A percentile compares a stretch with the other conserved stretches of the same genome.
Conservation (phyloP, 805 yeast species). For the Torulaspora indica region DNA sequence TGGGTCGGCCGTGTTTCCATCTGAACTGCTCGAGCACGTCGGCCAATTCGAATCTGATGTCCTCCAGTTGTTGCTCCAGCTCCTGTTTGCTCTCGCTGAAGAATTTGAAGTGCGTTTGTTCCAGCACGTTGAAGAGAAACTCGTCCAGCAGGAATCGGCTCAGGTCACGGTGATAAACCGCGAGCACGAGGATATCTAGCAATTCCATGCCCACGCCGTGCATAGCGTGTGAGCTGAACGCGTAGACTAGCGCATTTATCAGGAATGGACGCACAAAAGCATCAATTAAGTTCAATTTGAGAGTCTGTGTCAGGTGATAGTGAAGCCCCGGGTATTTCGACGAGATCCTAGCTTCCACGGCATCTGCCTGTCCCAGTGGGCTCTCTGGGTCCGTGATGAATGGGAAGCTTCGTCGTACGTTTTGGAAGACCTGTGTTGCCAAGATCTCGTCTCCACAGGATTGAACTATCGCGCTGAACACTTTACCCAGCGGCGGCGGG, state of each 20-base stretch:
- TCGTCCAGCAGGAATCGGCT: conserved; percentile 12
- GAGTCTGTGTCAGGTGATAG: conserved; percentile 13
- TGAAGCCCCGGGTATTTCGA: conserved; percentile 14
- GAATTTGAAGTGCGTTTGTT: conserved; percentile 16
- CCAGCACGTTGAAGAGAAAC: conserved; percentile 9
- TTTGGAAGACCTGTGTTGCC: conserved; percentile 9
- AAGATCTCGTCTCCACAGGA: conserved; percentile 8
- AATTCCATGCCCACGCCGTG: conserved; percentile 16
- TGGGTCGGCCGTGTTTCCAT: conserved; percentile 5
- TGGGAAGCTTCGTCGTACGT: conserved; percentile 7
- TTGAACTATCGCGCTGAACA: conserved; percentile 5
- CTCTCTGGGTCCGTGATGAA: background rate
- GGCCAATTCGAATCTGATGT: conserved; percentile 6
- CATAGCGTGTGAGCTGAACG: conserved; percentile 10
- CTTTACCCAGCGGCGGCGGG: background rate
- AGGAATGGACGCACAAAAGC: conserved; percentile 18
- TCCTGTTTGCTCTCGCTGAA: conserved; percentile 9
- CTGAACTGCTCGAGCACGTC: conserved; percentile 12
- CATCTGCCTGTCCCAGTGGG: conserved; percentile 1
- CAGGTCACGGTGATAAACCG: conserved; percentile 14
- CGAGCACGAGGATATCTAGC: conserved; percentile 17
- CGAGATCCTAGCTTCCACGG: conserved; percentile 8
- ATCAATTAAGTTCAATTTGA: conserved; percentile 12
- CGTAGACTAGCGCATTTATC: conserved; percentile 8
- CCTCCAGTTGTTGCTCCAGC: conserved; percentile 6